Evolutionary conservation across 805 yeast species (phyloP), one percentile per base, ranked within the genome.

Genomic region (Saccharomycopsis guyanensis): DNA sequence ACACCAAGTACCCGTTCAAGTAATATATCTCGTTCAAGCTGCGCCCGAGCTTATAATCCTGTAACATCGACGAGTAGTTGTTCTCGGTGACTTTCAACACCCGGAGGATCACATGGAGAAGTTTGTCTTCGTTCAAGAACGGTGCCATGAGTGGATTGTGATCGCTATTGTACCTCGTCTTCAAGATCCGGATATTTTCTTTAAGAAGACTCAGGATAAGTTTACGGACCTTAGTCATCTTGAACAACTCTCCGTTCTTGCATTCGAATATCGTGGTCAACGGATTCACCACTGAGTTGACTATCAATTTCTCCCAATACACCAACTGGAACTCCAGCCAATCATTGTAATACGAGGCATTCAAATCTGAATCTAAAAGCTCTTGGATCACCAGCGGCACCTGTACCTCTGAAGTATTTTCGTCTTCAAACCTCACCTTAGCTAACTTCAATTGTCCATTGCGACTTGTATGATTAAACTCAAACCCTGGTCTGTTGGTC

Each of bases 231-330:
- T 64, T 55, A 2, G 61, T 56, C 7, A 72, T 66, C 10, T 63
- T 56, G 15, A 69, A 63, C 20, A 91, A 64, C 43, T 82, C 86
- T 29, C 94, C 95, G 57, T 93, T 93, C 33, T 71, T 59, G 58
- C 93, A 83, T 60, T 86, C 83, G 22, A 85, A 63, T 19, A 87
- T 66, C 0, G 96, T 82, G 0, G 96, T 84, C 24, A 83, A 66
- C 0, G 96, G 84, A 57, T 93, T 91, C 53, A 91, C 80, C 57
- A 93, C 85, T 1, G 86, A 73, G 58, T 93, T 93, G 18, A 84
- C 80, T 38, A 83, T 69, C 47, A 91, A 73, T 61, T 91, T 93
- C 55, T 80, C 82, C 54, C 80, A 66, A 62, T 86, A 95, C 1
- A 78, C 73, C 24, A 76, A 55, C 31, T 80, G 60, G 47, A 78